phyloP scores from a whole-genome alignment of 805 yeast species.

The Candida sonorensis region DNA sequence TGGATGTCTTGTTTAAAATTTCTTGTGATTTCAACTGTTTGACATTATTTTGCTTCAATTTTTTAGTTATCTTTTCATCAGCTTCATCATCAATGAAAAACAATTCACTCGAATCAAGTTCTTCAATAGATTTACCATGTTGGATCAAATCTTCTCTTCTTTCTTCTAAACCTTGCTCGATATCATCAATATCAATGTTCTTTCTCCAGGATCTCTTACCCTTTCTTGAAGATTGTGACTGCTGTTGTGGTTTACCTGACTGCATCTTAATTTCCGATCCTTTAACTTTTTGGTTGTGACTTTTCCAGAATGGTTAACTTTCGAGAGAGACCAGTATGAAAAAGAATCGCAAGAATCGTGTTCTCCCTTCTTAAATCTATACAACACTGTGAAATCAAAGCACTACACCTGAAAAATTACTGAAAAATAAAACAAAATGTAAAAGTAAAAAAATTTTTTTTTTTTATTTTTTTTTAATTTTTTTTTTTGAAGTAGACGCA shows the following conservation, averaged over 20 bases:
- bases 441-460: neutral
- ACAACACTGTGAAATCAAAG: too few relatives aligned
- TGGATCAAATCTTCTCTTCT: constrained; percentile 54
- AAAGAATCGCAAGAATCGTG: too few relatives aligned
- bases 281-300: too few relatives aligned
- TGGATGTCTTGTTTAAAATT: constrained; percentile 71
- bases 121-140: constrained; percentile 36
- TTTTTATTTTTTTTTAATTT: too few relatives aligned
- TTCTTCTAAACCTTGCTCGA: constrained; percentile 64
- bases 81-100: constrained; percentile 66
- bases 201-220: constrained; percentile 92
- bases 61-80: constrained; percentile 36
- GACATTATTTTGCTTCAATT: constrained; percentile 32
- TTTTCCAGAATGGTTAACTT: too few relatives aligned
- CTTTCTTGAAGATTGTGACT: constrained; percentile 75
- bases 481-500: too few relatives aligned
- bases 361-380: too few relatives aligned
- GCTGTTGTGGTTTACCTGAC: constrained; percentile 48
- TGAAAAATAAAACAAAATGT: constrained; percentile 1
- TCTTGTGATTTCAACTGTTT: constrained; percentile 37
- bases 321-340: too few relatives aligned
- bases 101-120: constrained; percentile 39
- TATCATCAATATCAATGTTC: constrained; percentile 79
- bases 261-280: too few relatives aligned
- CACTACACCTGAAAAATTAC: constrained; percentile 3